A percentile compares a stretch with the other conserved stretches of the same genome.
Conservation (phyloP, 2,329 filamentous ascomycete genomes). For the Lasiodiplodia theobromae region DNA sequence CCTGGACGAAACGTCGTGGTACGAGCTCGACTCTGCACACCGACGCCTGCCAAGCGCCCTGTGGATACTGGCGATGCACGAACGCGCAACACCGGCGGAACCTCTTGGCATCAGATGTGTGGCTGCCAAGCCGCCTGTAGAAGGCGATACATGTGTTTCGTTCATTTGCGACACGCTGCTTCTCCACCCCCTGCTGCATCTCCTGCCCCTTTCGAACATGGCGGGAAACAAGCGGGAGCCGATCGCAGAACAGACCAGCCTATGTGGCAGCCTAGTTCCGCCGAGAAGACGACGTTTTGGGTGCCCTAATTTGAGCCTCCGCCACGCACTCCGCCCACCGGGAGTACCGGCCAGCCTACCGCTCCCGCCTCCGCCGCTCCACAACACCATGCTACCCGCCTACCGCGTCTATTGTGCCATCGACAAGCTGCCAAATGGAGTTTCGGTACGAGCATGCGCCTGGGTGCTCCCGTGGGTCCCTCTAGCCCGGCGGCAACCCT, state of each 20-base stretch:
- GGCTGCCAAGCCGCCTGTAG: conserved; percentile 8
- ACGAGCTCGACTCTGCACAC: neutral
- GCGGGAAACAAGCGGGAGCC: conserved; percentile 15
- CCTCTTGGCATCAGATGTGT: conserved; percentile 10
- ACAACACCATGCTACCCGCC: neutral
- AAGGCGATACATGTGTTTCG: conserved; percentile 8
- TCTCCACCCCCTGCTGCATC: conserved; percentile 22
- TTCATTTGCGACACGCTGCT: conserved; percentile 7
- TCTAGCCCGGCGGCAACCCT: neutral
- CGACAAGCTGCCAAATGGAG: neutral
- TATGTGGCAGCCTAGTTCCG: conserved; percentile 12
- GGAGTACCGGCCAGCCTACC: neutral
- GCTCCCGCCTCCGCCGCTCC: conserved; percentile 6
- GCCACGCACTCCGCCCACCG: neutral
- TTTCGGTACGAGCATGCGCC: neutral
- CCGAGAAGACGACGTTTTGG: conserved; percentile 3
- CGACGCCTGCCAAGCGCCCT: neutral
- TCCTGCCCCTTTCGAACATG: conserved; percentile 25
- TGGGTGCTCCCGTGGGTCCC: neutral
- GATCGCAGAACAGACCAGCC: conserved; percentile 7
- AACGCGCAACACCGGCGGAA: conserved; percentile 17
- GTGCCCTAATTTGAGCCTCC: conserved; percentile 18
- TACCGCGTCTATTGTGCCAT: neutral
- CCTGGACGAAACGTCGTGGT: neutral
- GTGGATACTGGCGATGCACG: conserved; percentile 9